Conservation (phyloP, 78 protist species). For the Anaeramoeba flamelloides region DNA sequence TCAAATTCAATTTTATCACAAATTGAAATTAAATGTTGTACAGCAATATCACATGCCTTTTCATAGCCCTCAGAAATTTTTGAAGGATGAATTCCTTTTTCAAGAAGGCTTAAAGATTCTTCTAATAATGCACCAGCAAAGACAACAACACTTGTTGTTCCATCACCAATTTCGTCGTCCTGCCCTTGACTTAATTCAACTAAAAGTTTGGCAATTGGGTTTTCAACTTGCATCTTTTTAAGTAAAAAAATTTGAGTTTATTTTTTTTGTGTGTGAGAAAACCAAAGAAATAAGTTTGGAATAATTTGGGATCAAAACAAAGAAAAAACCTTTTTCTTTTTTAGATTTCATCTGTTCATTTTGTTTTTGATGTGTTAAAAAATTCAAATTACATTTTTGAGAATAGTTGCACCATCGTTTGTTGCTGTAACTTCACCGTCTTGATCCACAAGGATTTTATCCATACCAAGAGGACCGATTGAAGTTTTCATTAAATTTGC, state of each 20-base stretch:
- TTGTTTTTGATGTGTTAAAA: constrained; percentile 46
- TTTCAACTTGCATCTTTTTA: constrained; percentile 52
- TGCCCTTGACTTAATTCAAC: constrained; percentile 92
- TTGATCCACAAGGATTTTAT: constrained; percentile 82
- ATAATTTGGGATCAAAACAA: not conserved
- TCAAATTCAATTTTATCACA: constrained; percentile 37
- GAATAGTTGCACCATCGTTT: constrained; percentile 97
- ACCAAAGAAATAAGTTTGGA: not conserved
- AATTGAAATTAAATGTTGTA: constrained; percentile 36
- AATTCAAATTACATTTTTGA: constrained; percentile 57
- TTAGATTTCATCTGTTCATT: constrained; percentile 47
- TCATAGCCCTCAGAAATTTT: constrained; percentile 80
- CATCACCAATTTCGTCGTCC: constrained; percentile 92
- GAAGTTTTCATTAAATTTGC: constrained; percentile 75
- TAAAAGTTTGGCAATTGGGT: constrained; percentile 86
- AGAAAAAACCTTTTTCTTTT: too few species aligned
- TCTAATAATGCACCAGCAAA: constrained; percentile 96
- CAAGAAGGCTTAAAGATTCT: constrained; percentile 75
- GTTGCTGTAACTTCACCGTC: constrained; percentile 93
- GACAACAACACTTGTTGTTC: constrained; percentile 97
- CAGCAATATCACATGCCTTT: constrained; percentile 42
- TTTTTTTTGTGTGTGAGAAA: not conserved
- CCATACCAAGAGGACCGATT: constrained; percentile 93
- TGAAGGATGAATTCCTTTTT: constrained; percentile 86
- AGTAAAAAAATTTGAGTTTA: too few species aligned